Percentiles rank a stretch among this genome's conserved stretches.
Conservation (phyloP, 805 yeast genomes). For the Kazachstania martiniae region DNA sequence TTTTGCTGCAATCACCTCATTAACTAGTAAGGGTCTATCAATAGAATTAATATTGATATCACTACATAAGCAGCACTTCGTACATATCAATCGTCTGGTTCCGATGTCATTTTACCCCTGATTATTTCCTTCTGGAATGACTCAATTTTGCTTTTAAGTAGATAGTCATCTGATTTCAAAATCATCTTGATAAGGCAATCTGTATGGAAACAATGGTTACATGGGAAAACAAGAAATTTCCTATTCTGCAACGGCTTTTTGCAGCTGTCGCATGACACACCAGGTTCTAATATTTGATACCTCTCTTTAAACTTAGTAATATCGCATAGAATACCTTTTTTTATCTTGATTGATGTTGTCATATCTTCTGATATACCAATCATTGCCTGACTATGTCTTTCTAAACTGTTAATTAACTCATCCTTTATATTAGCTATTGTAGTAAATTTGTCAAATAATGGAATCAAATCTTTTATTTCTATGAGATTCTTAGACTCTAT, state of each 20-base stretch:
- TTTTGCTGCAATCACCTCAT: slow-evolving; percentile 31
- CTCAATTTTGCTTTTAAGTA: slow-evolving; percentile 51
- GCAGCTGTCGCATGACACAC: slow-evolving; percentile 72
- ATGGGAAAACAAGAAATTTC: slow-evolving; percentile 74
- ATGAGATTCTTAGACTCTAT: slow-evolving; percentile 39
- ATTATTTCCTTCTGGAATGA: slow-evolving; percentile 24
- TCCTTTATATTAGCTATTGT: slow-evolving; percentile 75
- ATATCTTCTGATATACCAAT: slow-evolving; percentile 60
- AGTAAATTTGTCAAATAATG: slow-evolving; percentile 74
- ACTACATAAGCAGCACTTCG: slow-evolving; percentile 70
- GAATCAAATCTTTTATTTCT: slow-evolving; percentile 71
- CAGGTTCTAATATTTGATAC: slow-evolving; percentile 65
- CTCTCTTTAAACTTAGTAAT: slow-evolving; percentile 38
- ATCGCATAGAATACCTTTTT: slow-evolving; percentile 48
- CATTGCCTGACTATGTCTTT: slow-evolving; percentile 57
- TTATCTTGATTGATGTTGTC: slow-evolving; percentile 56
- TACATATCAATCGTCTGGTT: slow-evolving; percentile 8
- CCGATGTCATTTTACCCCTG: slow-evolving; percentile 19
- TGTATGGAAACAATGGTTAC: slow-evolving; percentile 81
- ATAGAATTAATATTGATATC: slow-evolving; percentile 59
- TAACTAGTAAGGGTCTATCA: slow-evolving; percentile 47
- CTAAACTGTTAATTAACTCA: slow-evolving; percentile 72
- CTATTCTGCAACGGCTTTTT: slow-evolving; percentile 56
- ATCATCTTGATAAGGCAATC: slow-evolving; percentile 69
- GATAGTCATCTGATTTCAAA: slow-evolving; percentile 52